phyloP scores from a whole-genome alignment of 202 grass and related monocot genomes.

The Carex sylvatica region DNA sequence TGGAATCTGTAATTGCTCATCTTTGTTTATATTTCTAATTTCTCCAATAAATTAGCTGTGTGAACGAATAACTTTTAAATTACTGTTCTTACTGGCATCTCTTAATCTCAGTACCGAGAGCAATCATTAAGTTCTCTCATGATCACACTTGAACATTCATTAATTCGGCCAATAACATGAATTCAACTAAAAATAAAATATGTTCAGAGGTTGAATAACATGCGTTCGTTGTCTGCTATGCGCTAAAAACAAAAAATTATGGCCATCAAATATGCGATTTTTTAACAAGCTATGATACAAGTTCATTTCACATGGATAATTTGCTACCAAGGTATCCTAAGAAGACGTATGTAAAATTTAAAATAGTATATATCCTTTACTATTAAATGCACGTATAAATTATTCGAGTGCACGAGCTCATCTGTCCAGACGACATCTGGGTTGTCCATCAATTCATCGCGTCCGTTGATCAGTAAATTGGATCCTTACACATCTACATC shows the following conservation, averaged over 20 bases:
- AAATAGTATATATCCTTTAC: not conserved
- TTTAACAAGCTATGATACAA: not conserved
- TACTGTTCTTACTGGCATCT: not conserved
- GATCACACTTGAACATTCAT: not conserved
- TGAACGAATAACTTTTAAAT: not conserved
- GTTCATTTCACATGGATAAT: not conserved
- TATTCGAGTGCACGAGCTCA: no score
- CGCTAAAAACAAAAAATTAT: not conserved
- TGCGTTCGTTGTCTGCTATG: not conserved
- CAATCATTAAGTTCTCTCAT: not conserved
- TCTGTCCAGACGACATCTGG: no score
- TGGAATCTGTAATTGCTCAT: not conserved
- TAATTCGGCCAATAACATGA: not conserved
- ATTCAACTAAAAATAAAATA: not conserved
- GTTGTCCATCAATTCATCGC: no score
- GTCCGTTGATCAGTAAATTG: no score
- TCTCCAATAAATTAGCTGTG: no score
- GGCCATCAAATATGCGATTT: not conserved
- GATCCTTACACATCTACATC: no score
- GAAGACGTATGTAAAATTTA: not conserved
- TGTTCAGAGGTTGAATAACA: not conserved
- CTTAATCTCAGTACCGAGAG: not conserved
- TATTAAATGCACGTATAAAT: no score
- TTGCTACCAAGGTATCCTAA: not conserved
- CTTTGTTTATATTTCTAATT: slow-evolving; percentile 4